Conservation (phyloP, 176 grass and related monocot genomes). For the Dendrocalamus sinicus region DNA sequence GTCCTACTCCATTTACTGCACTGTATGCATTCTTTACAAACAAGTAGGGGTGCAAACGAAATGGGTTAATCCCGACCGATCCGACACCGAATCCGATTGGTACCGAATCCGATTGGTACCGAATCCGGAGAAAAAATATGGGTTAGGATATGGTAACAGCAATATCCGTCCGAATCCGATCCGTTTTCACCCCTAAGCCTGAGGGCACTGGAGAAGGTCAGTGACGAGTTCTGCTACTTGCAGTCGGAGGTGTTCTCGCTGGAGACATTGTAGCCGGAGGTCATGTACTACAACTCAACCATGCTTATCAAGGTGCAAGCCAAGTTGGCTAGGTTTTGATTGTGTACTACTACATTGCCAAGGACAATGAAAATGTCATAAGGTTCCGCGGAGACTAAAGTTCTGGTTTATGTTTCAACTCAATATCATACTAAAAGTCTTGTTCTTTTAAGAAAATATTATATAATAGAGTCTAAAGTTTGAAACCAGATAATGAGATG, state of each 20-base stretch:
- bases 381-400: neutral
- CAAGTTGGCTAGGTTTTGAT: neutral
- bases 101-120: too few species aligned
- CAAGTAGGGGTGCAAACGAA: too few species aligned
- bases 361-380: neutral
- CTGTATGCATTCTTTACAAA: too few species aligned
- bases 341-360: neutral
- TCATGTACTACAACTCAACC: constrained; percentile 51
- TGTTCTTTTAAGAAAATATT: too few species aligned
- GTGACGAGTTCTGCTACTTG: constrained; percentile 46
- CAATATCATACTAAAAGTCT: neutral
- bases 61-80: too few species aligned
- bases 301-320: constrained; percentile 46
- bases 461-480: too few species aligned
- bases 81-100: too few species aligned
- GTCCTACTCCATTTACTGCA: too few species aligned
- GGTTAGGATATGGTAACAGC: too few species aligned
- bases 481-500: too few species aligned
- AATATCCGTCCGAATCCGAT: too few species aligned
- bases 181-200: neutral
- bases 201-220: constrained; percentile 25
- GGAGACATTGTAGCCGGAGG: constrained; percentile 4
- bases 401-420: neutral
- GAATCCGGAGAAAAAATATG: too few species aligned
- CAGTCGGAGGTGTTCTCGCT: constrained; percentile 56